A percentile compares a stretch with the other conserved stretches of the same genome.
Evolutionary conservation across 306 rosid genomes (phyloP).

Genomic region (Lotus japonicus): DNA sequence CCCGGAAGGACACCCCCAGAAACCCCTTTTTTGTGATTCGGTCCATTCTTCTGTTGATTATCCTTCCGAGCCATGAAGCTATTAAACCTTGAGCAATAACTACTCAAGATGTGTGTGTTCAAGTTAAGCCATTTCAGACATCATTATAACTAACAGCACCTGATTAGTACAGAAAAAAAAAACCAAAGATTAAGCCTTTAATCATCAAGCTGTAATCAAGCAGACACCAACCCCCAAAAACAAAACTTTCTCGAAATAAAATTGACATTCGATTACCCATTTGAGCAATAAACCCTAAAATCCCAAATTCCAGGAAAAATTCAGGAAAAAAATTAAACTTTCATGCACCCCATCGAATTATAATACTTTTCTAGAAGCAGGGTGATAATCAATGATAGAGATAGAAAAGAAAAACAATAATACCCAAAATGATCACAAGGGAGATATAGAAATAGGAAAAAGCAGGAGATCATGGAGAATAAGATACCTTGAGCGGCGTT

Average conservation of each 20-base stretch:
- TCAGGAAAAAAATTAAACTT: neutral
- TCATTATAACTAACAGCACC: constrained; percentile 19
- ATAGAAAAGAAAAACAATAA: constrained; percentile 19
- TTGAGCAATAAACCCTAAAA: constrained; percentile 21
- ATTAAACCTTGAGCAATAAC: neutral
- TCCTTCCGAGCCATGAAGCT: constrained; percentile 83
- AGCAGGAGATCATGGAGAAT: constrained; percentile 7
- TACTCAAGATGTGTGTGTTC: constrained; percentile 17
- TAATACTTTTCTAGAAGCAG: neutral
- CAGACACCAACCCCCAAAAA: neutral
- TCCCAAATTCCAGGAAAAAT: neutral
- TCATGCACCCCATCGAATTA: neutral
- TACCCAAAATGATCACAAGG: constrained; percentile 3
- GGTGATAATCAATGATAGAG: neutral
- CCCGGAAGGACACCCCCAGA: constrained; percentile 43
- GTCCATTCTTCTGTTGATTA: constrained; percentile 78
- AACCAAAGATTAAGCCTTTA: neutral
- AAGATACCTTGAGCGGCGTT: constrained; percentile 36
- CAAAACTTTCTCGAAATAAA: neutral
- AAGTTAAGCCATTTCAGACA: constrained; percentile 24
- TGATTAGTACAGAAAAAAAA: neutral
- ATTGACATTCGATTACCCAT: neutral
- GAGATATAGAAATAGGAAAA: neutral
- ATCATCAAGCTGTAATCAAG: neutral
- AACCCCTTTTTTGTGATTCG: constrained; percentile 49